These are phyloP conservation scores for Debaryomyces psychrophilus DNA, from an alignment of 1,139 yeast genomes.

Conservation along the genomic window DNA sequence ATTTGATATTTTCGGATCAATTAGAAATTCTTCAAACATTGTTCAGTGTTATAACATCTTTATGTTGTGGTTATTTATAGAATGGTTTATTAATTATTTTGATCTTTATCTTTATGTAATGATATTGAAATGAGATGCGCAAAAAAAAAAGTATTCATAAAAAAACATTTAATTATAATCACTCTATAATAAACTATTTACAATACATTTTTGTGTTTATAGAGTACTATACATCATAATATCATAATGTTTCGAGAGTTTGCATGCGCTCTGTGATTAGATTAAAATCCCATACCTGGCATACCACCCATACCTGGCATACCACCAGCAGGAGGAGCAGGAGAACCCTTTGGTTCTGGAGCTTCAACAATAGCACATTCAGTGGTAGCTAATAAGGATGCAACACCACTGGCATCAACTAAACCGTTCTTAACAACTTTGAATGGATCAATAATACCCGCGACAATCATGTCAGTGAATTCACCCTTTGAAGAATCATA, in stretches of 20 bases:
- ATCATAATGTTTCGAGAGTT: neutral
- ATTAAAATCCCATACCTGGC: constrained; percentile 22
- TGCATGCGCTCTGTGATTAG: neutral
- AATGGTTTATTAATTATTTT: too few relatives aligned
- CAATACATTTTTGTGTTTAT: constrained; percentile 11
- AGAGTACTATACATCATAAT: constrained; percentile 10
- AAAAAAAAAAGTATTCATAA: neutral
- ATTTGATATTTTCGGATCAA: constrained; percentile 17
- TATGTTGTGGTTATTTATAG: neutral
- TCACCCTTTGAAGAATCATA: constrained; percentile 93
- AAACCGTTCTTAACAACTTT: constrained; percentile 98
- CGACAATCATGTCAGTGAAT: constrained; percentile 93
- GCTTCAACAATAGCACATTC: constrained; percentile 99
- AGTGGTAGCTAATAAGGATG: constrained; percentile 95
- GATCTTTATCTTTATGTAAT: too few relatives aligned
- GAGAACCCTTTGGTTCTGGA: constrained; percentile 82
- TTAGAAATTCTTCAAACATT: constrained; percentile 27
- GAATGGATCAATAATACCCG: constrained; percentile 99
- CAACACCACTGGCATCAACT: constrained; percentile 97
- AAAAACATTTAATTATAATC: constrained; percentile 5
- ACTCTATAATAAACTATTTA: constrained; percentile 13
- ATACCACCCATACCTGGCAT: constrained; percentile 48
- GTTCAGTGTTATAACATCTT: constrained; percentile 7
- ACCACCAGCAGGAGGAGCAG: constrained; percentile 62
- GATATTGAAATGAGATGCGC: constrained; percentile 9